Evolutionary conservation across 1,139 yeast genomes (phyloP), one percentile per base, ranked within the genome.

Genomic region (Pneumocystis wakefieldiae): DNA sequence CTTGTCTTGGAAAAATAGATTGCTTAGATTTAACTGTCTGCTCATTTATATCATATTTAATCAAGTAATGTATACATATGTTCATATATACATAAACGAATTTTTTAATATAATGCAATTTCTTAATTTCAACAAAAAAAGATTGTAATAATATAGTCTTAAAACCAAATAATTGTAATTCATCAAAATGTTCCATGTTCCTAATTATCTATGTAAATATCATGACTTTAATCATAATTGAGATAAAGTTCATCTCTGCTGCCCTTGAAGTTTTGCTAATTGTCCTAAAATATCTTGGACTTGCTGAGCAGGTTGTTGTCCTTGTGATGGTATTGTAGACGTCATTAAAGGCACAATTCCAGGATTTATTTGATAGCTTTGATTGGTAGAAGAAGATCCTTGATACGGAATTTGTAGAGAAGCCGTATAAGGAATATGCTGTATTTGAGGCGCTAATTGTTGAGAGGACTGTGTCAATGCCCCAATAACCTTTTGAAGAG

Each of bases 401-500:
- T 28, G 32, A 17, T 59, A 17, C 8, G 59, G 61, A 36, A 60
- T 53, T 32, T 42, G 53, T 41, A 57, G 65, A 28, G 41, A 35
- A 2, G 55, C 15, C 14, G 39, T 48, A 48, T 48, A 48, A 48
- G 55, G 15, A 5, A 48, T 8, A 48, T 28, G n/a, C 32, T 48
- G 55, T 24, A 24, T 24, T 24, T 57, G 37, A 28, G 37, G 29
- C 2, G 59, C 12, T 12, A 39, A 12, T 39, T 57, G 59, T 29
- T 37, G 42, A 37, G 59, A 57, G 14, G 68, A 73, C 59, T 67
- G 73, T 63, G 71, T 76, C 35, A 72, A 70, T 29, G 69, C 69
- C 14, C 69, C 66, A 15, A 71, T 67, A 29, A 70, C 69, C 63
- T 67, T 69, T 66, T 71, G 76, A 19, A 71, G 68, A 4, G 73